Base-by-base conservation (phyloP, 2,329 filamentous ascomycete species). In the Curvularia spicifera region DNA sequence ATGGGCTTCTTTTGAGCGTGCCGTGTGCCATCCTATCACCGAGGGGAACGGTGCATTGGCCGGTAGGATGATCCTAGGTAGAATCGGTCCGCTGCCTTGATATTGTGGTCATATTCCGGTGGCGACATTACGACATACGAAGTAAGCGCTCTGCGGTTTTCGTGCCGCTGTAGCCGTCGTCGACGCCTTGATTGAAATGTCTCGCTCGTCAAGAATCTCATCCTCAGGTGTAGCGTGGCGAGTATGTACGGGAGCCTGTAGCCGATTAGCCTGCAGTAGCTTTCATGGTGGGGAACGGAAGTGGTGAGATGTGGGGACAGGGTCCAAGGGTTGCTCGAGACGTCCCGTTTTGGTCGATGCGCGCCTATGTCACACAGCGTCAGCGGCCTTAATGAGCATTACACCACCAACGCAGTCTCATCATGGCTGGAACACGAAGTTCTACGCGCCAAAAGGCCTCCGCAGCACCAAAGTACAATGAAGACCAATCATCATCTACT, bases 341-440 rank as follows among this genome's bases (percentile, higher is more conserved):
- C 52, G 52, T 60, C 24, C 31, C 53, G 52, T 53, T 45, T 35
- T 40, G 47, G 31, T 51, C 39, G 40, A 50, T 49, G 40, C 47
- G 43, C 44, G 53, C 43, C 35, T 31, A 51, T 46, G 48, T 33
- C 43, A 20, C 48, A 44, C 39, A 37, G 20, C 42, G 29, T 48
- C 49, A 40, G 42, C 42, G n/a, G 42, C 8, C 24, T 44, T n/a
- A 37, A 15, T 26, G 35, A 29, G 24, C 56, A 53, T 48, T 54
- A 46, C 53, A 45, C 26, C 35, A 43, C 43, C 35, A 49, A 24
- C 53, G 48, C 45, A 35, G 47, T 26, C 46, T 31, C 45, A 52
- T 50, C 47, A 76, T 75, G 73, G 64, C 68, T 2, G 65, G 56
- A 35, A 71, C 69, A 55, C 69, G 72, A 49, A 69, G 66, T 62